phyloP scores from a whole-genome alignment of 2,329 filamentous ascomycete species.

The Periglandula ipomoeae region DNA sequence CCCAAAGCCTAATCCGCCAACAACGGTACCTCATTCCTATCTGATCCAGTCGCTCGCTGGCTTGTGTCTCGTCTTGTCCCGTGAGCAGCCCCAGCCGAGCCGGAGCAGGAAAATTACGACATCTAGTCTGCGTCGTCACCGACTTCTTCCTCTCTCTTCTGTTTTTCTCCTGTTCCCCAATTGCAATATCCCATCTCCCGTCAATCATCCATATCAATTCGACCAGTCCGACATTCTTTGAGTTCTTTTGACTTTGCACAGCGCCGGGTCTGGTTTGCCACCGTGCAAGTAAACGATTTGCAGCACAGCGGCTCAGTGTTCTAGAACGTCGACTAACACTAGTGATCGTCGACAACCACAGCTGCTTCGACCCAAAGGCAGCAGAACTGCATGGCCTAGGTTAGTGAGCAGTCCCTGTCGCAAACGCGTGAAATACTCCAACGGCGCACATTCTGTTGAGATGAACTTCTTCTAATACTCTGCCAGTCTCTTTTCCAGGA shows the following conservation, averaged over 20 bases:
- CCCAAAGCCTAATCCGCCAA: neutral
- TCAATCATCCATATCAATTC: neutral
- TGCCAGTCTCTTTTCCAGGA: too few relatives aligned
- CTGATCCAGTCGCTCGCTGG: neutral
- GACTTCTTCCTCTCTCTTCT: neutral
- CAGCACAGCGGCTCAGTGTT: neutral
- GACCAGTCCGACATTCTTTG: neutral
- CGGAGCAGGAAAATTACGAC: conserved; percentile 3
- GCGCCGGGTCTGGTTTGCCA: neutral
- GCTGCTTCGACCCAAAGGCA: neutral
- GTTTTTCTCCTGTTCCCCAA: neutral
- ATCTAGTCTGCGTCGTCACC: neutral
- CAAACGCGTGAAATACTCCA: neutral
- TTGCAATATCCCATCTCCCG: neutral
- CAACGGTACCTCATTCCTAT: conserved; percentile 1
- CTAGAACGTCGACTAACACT: neutral
- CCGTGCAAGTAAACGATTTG: neutral
- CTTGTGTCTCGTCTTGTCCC: too few relatives aligned
- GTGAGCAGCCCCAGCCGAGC: conserved; percentile 4
- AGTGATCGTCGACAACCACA: neutral
- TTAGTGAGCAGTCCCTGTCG: neutral
- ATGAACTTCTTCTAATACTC: neutral
- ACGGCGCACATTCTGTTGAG: neutral
- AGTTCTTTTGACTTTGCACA: neutral
- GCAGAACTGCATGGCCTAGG: neutral